Evolutionary conservation across 768 basidiomycete species (phyloP).

Genomic region (Termitomyces sp.): DNA sequence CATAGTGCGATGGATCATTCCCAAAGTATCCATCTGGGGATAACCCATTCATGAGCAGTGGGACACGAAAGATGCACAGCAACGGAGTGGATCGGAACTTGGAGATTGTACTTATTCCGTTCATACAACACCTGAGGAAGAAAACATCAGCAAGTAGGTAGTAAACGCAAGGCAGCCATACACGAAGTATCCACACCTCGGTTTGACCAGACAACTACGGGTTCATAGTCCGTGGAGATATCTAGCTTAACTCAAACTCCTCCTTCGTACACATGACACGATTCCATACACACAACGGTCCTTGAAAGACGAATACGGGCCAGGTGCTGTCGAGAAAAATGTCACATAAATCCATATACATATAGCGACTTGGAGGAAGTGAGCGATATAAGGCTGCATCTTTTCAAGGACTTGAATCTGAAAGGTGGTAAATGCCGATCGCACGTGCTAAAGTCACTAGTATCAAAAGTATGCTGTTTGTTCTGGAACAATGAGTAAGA

Average conservation of each 20-base stretch:
- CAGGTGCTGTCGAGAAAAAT: not conserved
- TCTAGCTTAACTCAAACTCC: not conserved
- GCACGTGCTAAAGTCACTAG: not conserved
- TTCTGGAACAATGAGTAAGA: not conserved
- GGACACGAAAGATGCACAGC: slow-evolving; percentile 5
- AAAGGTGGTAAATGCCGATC: not conserved
- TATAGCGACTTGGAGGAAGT: not conserved
- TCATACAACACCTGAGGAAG: not conserved
- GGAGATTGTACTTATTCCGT: not conserved
- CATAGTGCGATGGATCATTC: not conserved
- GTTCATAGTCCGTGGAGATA: not conserved
- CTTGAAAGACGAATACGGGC: not conserved
- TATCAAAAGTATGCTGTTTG: not conserved
- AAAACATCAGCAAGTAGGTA: not conserved
- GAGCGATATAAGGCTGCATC: not conserved
- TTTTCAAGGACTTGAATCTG: not conserved
- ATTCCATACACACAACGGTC: not conserved
- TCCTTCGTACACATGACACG: slow-evolving; percentile 3
- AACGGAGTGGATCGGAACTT: slow-evolving; percentile 2
- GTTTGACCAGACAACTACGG: not conserved
- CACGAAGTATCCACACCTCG: not conserved
- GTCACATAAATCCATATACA: slow-evolving; percentile 1
- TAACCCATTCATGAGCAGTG: not conserved
- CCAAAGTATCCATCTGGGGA: slow-evolving; percentile 6
- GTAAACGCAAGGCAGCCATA: not conserved